Evolutionary conservation across 805 yeast species (phyloP), one percentile per base, ranked within the genome.

Genomic region (Blastobotrys parvus): DNA sequence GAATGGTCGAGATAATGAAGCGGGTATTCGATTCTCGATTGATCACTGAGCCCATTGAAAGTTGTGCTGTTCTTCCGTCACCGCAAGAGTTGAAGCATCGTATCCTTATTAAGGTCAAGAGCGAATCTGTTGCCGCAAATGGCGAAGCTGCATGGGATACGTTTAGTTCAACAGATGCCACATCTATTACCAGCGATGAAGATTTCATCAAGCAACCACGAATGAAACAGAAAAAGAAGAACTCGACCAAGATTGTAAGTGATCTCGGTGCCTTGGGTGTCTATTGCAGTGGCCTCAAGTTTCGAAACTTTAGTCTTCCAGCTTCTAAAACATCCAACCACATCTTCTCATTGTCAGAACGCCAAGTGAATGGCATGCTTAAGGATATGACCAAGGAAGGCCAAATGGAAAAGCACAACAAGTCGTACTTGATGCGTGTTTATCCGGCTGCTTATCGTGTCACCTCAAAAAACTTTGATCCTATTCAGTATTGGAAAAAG

Each of bases 311-410:
- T 52, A 80, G 95, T 0, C 64, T 86, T 21, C 94, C 95, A 0
- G 94, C 83, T 52, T 84, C 95, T 0, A 86, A 88, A 54, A 72
- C 84, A 0, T 64, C 60, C 44, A 82, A 83, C 51, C 97, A 88
- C 59, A 78, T 89, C 42, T 92, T 89, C 57, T 88, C 97, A 1
- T 75, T 92, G 47, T 81, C 82, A 47, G 97, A 92, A 54, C 77
- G 83, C 42, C 65, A 77, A 1, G 61, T 85, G 33, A 73, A 73
- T 38, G 65, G 75, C 6, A 73, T 89, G 75, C 57, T 77, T 29
- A 80, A 78, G 47, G 90, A 86, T 49, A 63, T 70, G 1, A 70
- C 64, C 2, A 80, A 78, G 47, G 55, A 62, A 3, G 64, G 67
- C 3, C 72, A 88, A 3, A 55, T 89, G 3, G 70, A 74, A 49